A percentile compares a stretch with the other conserved stretches of the same genome.
Evolutionary conservation across 2,329 filamentous ascomycete genomes (phyloP).

Genomic region (Colletotrichum sp.): DNA sequence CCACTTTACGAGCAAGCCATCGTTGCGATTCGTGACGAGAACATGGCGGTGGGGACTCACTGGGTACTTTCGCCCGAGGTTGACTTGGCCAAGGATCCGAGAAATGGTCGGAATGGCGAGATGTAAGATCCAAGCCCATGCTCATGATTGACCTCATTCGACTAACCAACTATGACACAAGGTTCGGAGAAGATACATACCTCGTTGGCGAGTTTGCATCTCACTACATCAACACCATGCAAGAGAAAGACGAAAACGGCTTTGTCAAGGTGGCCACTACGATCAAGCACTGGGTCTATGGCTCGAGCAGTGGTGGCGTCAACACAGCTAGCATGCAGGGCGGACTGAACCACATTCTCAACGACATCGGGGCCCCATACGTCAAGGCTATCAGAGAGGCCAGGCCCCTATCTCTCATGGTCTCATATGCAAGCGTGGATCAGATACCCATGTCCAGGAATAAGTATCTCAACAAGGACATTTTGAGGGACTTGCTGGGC

Average conservation of each 20-base stretch:
- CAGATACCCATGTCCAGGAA: slow-evolving; percentile 35
- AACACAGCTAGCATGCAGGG: slow-evolving; percentile 36
- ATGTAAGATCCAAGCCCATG: slow-evolving; percentile 12
- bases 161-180: neutral
- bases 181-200: slow-evolving; percentile 36
- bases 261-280: slow-evolving; percentile 38
- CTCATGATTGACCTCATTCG: too few relatives aligned
- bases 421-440: slow-evolving; percentile 35
- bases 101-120: slow-evolving; percentile 27
- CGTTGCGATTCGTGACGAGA: slow-evolving; percentile 34
- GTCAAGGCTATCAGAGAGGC: slow-evolving; percentile 31
- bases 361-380: slow-evolving; percentile 33
- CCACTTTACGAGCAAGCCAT: slow-evolving; percentile 31
- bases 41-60: slow-evolving; percentile 31
- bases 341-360: slow-evolving; percentile 38
- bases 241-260: slow-evolving; percentile 34
- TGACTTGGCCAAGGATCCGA: slow-evolving; percentile 35
- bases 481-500: slow-evolving; percentile 29
- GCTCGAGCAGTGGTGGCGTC: slow-evolving; percentile 34
- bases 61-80: slow-evolving; percentile 39
- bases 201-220: slow-evolving; percentile 34
- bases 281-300: slow-evolving; percentile 41
- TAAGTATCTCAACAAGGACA: slow-evolving; percentile 32
- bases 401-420: slow-evolving; percentile 33
- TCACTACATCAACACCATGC: slow-evolving; percentile 38